Conservation (phyloP, 169 alveolate genomes). For the Eimeria necatrix region DNA sequence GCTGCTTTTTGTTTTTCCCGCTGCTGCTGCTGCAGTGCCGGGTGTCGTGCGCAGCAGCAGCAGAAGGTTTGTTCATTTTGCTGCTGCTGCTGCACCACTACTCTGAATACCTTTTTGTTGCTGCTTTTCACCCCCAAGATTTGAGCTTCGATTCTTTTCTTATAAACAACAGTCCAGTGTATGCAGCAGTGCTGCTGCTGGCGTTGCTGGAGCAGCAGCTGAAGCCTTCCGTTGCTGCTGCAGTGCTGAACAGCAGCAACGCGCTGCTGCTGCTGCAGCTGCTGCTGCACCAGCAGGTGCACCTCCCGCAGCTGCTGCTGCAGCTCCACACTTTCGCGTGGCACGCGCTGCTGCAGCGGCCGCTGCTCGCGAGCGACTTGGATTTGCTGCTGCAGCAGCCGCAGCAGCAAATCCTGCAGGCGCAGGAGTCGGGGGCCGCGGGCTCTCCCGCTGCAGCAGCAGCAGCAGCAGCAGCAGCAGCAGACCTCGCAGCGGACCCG, state of each 20-base stretch:
- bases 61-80: slow-evolving; percentile 60
- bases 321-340: slow-evolving; percentile 52
- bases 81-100: slow-evolving; percentile 70
- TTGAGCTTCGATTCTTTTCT: slow-evolving; percentile 65
- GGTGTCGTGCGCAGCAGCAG: slow-evolving; percentile 54
- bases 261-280: slow-evolving; percentile 62
- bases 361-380: slow-evolving; percentile 27
- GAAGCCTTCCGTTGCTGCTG: slow-evolving; percentile 69
- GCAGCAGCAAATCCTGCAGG: slow-evolving; percentile 20
- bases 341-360: slow-evolving; percentile 65
- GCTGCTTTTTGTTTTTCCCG: slow-evolving; percentile 43
- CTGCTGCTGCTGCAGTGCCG: slow-evolving; percentile 58
- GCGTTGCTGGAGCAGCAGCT: slow-evolving; percentile 75
- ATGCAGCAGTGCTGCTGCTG: slow-evolving; percentile 72
- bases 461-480: slow-evolving; percentile 54
- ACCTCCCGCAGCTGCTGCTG: slow-evolving; percentile 47
- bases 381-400: slow-evolving; percentile 60
- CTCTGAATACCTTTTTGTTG: slow-evolving; percentile 67
- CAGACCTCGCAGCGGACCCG: not conserved
- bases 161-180: slow-evolving; percentile 74
- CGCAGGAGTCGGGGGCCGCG: not conserved
- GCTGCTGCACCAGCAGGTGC: slow-evolving; percentile 50
- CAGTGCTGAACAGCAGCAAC: slow-evolving; percentile 45
- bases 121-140: slow-evolving; percentile 34
- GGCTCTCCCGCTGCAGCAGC: not conserved